Evolutionary conservation across 768 basidiomycete species (phyloP), one percentile per base, ranked within the genome.

Genomic region (Trametes sanguinea): DNA sequence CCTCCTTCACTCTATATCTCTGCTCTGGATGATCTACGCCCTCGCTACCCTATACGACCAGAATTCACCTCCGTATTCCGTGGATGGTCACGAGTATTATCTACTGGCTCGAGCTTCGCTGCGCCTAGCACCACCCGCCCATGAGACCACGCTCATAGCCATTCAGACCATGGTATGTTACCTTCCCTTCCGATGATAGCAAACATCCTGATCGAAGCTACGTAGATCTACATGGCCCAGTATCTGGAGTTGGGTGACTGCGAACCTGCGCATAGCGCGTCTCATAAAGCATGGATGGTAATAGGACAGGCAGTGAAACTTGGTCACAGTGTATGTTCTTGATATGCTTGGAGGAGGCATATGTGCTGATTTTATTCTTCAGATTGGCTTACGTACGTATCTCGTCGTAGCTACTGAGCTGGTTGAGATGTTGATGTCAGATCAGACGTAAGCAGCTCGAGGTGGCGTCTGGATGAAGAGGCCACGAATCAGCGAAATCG

Each of bases 1-100:
- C 7, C 73, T 71, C n/a, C 74, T 80, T n/a, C 85, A 89, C 60
- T 73, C 80, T 1, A 74, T 90, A 14, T 78, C 88, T 0, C 77
- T 91, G 30, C 77, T 92, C 17, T 89, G 86, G 69, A 80, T 81
- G 45, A 71, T 90, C 11, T 85, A 92, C 63, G 83, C 88, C 5
- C 78, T 92, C 29, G 89, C 82, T 0, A 74, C 80, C 0, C 76
- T 89, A n/a, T 85, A 89, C 64, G 86, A 89, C 67, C 77, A 79
- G 5, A 68, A 74, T 51, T 70, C 72, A 6, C 78, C 79, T 1
- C 75, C 84, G 42, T 82, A 81, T 65, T 76, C 81, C 6, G 68
- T 80, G 13, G 81, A 85, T 56, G 82, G 88, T 7, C 77, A 84
- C 42, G 85, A 87, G 53, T 91, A 85, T 67, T 86, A 85, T 65